Conservation (phyloP, 495 filamentous ascomycete species). For the Margaritispora aquatica region DNA sequence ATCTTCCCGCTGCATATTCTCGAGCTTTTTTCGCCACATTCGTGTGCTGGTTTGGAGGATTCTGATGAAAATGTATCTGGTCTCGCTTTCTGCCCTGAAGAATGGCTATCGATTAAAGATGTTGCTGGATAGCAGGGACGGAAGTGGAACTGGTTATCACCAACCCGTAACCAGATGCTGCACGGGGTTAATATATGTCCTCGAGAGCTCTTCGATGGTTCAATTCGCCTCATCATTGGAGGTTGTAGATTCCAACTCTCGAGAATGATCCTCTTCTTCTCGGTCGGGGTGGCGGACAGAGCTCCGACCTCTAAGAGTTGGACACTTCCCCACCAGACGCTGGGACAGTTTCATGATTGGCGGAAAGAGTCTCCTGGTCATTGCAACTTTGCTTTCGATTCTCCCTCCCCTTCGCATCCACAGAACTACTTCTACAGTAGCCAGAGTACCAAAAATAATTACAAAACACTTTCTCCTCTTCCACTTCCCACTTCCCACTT, state of each 20-base stretch:
- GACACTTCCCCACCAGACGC: neutral
- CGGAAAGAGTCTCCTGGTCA: neutral
- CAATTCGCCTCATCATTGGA: neutral
- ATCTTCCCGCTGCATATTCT: too few species aligned
- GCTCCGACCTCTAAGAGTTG: neutral
- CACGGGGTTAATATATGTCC: too few species aligned
- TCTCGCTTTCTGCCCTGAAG: neutral
- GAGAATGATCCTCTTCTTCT: neutral
- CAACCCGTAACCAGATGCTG: too few species aligned
- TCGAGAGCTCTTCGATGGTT: neutral
- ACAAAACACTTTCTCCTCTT: too few species aligned
- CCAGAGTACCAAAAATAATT: too few species aligned
- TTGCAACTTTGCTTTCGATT: too few species aligned
- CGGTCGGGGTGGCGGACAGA: conserved; percentile 9
- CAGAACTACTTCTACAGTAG: too few species aligned
- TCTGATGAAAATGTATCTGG: neutral
- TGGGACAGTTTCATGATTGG: neutral
- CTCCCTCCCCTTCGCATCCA: too few species aligned
- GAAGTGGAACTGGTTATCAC: neutral
- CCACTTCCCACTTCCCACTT: too few species aligned
- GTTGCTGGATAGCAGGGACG: too few species aligned
- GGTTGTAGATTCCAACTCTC: neutral
- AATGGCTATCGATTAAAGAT: neutral
- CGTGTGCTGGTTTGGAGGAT: neutral
- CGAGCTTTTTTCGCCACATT: neutral